Evolutionary conservation across 2,329 filamentous ascomycete species (phyloP).

Genomic region (Monosporascus sp.): DNA sequence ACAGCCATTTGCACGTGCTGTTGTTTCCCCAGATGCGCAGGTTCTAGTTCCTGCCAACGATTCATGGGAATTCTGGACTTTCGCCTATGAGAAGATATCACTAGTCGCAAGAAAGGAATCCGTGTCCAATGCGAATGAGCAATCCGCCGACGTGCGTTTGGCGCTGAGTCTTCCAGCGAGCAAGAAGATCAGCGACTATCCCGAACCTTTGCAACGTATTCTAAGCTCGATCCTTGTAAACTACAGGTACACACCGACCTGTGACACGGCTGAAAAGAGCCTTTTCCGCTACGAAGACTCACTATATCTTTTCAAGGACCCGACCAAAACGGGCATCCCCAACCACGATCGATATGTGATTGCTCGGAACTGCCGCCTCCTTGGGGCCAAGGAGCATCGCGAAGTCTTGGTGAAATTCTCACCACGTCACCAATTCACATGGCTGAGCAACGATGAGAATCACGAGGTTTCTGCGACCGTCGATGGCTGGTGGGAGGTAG

Average conservation of each 20-base stretch:
- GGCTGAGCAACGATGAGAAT: neutral
- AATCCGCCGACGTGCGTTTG: neutral
- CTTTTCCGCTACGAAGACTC: slow-evolving; percentile 7
- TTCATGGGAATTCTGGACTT: slow-evolving; percentile 13
- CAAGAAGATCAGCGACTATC: neutral
- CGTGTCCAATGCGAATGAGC: too few species aligned
- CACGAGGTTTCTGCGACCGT: neutral
- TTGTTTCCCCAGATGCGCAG: neutral
- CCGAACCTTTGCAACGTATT: neutral
- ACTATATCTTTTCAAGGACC: slow-evolving; percentile 29
- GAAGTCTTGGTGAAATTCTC: slow-evolving; percentile 21
- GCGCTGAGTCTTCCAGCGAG: neutral
- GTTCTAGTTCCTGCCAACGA: slow-evolving; percentile 2
- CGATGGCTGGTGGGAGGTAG: slow-evolving; percentile 9
- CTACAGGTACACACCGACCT: slow-evolving; percentile 18
- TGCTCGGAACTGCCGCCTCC: slow-evolving; percentile 18
- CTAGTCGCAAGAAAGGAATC: neutral
- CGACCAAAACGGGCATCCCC: slow-evolving; percentile 11
- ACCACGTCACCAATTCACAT: slow-evolving; percentile 11
- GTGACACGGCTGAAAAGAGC: slow-evolving; percentile 26
- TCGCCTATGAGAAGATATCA: neutral
- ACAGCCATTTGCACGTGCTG: slow-evolving; percentile 14
- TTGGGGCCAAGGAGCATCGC: slow-evolving; percentile 28
- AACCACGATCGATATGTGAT: slow-evolving; percentile 26
- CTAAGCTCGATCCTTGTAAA: slow-evolving; percentile 7